Base-by-base conservation (phyloP, 208 protist genomes). In the Trypanosomatidae sp. region DNA sequence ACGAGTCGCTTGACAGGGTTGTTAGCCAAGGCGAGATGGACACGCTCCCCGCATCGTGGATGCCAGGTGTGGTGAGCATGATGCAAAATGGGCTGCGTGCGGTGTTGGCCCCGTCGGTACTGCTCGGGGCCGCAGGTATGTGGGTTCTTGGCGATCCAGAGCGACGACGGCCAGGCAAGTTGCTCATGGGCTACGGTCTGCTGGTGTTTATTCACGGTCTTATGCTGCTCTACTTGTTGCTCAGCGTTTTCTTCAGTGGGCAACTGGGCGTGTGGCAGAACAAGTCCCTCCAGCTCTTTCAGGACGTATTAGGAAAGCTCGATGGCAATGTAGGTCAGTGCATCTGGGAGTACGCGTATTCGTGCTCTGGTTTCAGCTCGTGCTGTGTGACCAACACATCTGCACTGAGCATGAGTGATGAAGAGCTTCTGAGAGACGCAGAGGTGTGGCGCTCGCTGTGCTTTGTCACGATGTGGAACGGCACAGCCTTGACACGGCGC, bases 301-400 rank as follows among this genome's bases (percentile, higher is more conserved):
- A 60, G 1, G 8, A 8, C 12, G 30, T 62, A 22, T 28, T 53
- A 62, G 28, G 44, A 3, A 46, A n/a, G 15, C 17, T 58, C 39
- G n/a, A 59, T 10, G 55, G 7, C 7, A 47, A 69, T 22, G 62
- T 0, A 1, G 74, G 22, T n/a, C 56, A 67, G 62, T 84, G 79
- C 56, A 43, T 52, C 1, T 77, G 81, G 71, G 72, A 86, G 65
- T 33, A 47, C 6, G 13, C 44, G 7, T 76, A 86, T 43, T 30
- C 71, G 8, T 89, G 81, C 74, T 82, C 81, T 2, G 84, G 84
- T 13, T 73, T 85, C 33, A 74, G 66, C 25, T 71, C 12, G 6
- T 86, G 81, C 59, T 89, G 84, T 58, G 47, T 85, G 25, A 85
- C 78, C 8, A 89, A 89, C 64, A 78, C 76, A 5, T 66, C 73